A percentile compares a stretch with the other conserved stretches of the same genome.
phyloP scores from a whole-genome alignment of 768 basidiomycete species.

The Pleurotus djamor region DNA sequence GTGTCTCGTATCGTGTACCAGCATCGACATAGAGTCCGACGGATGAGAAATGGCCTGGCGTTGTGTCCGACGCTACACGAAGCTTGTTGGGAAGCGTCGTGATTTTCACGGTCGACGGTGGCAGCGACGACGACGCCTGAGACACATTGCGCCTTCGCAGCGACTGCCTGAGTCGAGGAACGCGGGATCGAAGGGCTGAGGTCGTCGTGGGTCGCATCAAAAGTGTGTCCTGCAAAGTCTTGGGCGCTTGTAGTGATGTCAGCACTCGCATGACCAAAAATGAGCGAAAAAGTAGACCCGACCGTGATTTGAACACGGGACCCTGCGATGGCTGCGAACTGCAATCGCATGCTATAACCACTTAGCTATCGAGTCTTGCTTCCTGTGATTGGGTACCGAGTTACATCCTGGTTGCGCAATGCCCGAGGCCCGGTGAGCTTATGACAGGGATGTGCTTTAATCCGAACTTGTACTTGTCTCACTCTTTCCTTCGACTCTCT shows the following conservation, averaged over 20 bases:
- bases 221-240: not conserved
- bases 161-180: not conserved
- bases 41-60: conserved; percentile 92
- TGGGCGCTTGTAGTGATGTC: not conserved
- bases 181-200: not conserved
- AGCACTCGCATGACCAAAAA: not conserved
- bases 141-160: not conserved
- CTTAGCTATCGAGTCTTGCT: conserved; percentile 18
- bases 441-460: too few relatives aligned
- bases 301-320: conserved; percentile 60
- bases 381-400: not conserved
- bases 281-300: conserved; percentile 30
- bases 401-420: too few relatives aligned
- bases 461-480: too few relatives aligned
- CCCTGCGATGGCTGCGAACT: conserved; percentile 39
- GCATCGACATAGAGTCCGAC: conserved; percentile 94
- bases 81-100: conserved; percentile 92
- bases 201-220: conserved; percentile 7
- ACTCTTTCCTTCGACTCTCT: not conserved
- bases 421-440: too few relatives aligned
- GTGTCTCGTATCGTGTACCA: conserved; percentile 85
- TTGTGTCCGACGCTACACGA: conserved; percentile 86
- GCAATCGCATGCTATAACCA: conserved; percentile 53
- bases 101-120: conserved; percentile 42
- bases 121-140: conserved; percentile 17